phyloP scores from a whole-genome alignment of 2,329 filamentous ascomycete genomes.

The Penicillium rolfsii region DNA sequence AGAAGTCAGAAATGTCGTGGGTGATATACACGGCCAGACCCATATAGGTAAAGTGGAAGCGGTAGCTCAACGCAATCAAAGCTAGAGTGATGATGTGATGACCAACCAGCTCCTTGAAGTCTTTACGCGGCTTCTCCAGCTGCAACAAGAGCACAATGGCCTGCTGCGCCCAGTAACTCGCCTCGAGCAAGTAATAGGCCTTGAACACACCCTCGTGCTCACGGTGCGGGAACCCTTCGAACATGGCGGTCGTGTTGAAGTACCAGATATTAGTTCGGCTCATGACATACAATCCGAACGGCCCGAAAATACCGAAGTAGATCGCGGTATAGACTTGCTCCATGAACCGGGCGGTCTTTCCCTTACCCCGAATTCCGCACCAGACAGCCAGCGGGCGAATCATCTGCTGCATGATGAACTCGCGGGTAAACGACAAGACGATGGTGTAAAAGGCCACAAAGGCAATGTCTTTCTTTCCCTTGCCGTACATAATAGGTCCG shows the following conservation, averaged over 20 bases:
- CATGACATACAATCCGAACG: slow-evolving; percentile 89
- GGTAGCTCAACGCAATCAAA: slow-evolving; percentile 84
- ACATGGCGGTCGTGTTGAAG: slow-evolving; percentile 90
- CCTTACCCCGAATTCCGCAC: slow-evolving; percentile 69
- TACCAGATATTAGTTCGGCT: slow-evolving; percentile 90
- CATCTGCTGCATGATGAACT: slow-evolving; percentile 92
- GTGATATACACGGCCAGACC: slow-evolving; percentile 92
- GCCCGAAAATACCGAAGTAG: slow-evolving; percentile 83
- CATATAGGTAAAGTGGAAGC: slow-evolving; percentile 97
- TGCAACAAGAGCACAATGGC: slow-evolving; percentile 83
- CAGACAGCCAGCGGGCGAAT: slow-evolving; percentile 74
- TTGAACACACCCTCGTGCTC: slow-evolving; percentile 83
- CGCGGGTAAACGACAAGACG: slow-evolving; percentile 87
- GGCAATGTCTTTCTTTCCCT: slow-evolving; percentile 82
- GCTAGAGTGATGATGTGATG: slow-evolving; percentile 89
- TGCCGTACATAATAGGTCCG: slow-evolving; percentile 73
- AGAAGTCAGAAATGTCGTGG: slow-evolving; percentile 93
- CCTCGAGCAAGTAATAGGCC: slow-evolving; percentile 94
- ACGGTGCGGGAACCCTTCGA: slow-evolving; percentile 81
- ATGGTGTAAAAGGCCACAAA: slow-evolving; percentile 89
- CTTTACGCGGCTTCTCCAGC: slow-evolving; percentile 90
- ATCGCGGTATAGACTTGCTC: slow-evolving; percentile 93
- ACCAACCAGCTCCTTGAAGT: slow-evolving; percentile 89
- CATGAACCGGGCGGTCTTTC: slow-evolving; percentile 90
- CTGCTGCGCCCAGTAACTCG: slow-evolving; percentile 94